These are phyloP conservation scores for Trichoderma atroviride DNA, from an alignment of 2,329 filamentous ascomycete species.

Conservation along the genomic window DNA sequence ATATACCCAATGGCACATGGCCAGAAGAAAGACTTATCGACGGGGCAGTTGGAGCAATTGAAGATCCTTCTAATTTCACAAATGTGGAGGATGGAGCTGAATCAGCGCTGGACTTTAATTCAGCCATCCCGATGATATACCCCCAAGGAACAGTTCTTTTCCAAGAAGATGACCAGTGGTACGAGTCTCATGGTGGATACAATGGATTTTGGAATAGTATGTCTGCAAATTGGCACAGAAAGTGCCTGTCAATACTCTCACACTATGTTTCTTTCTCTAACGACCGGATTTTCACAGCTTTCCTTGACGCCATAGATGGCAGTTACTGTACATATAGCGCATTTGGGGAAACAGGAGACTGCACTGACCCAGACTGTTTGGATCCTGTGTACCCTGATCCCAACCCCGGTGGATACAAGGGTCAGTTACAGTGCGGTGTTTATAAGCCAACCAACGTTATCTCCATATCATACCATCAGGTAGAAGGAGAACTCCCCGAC, in stretches of 20 bases:
- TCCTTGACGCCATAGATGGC: slow-evolving; percentile 47
- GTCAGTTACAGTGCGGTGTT: slow-evolving; percentile 48
- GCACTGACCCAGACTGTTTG: not conserved
- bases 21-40: not conserved
- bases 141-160: slow-evolving; percentile 51
- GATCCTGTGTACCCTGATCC: slow-evolving; percentile 33
- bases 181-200: not conserved
- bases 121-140: slow-evolving; percentile 52
- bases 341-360: slow-evolving; percentile 38
- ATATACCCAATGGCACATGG: not conserved
- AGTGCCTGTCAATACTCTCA: no score
- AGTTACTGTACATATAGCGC: slow-evolving; percentile 43
- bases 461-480: slow-evolving; percentile 55
- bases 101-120: slow-evolving; percentile 54
- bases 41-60: not conserved
- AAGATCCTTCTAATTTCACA: not conserved
- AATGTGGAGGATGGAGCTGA: slow-evolving; percentile 32
- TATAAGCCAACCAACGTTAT: slow-evolving; percentile 53
- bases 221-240: not conserved
- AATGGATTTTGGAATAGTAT: not conserved
- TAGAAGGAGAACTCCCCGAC: slow-evolving; percentile 51
- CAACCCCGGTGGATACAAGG: slow-evolving; percentile 44
- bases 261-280: not conserved
- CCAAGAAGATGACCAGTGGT: slow-evolving; percentile 35
- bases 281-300: slow-evolving; percentile 32